Base-by-base conservation (phyloP, 202 grass and related monocot genomes). In the Elaeis oleifera region DNA sequence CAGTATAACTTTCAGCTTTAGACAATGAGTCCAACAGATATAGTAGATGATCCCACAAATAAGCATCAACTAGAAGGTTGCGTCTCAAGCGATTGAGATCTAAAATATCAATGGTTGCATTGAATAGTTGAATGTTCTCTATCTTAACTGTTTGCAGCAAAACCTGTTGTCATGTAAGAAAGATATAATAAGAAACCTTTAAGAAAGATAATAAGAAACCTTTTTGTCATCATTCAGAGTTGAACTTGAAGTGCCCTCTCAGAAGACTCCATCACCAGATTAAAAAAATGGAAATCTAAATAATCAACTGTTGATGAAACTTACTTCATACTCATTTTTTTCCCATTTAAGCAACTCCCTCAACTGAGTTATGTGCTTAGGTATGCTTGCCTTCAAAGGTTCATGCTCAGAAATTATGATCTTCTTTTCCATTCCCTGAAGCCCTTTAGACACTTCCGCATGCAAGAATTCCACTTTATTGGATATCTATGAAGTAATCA, bases 251-350 rank as follows among this genome's bases (percentile, higher is more conserved):
- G 36, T 44, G 36, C 9, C 11, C 36, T 44, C 36, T 44, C 36
- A 44, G 9, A 44, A 3, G 11, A 13, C 36, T 44, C 7, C 2
- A 1, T 1, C 32, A 28, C 39, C 5, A 58, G 9, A 16, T 21
- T 50, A 67, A 69, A 80, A 18, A 23, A 75, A 50, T 48, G 23
- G 61, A 0, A 64, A 78, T 54, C 26, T 25, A 56, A 59, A 19
- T 69, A 48, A 18, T 39, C 63, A 56, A 16, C 23, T 23, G 22
- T 4, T 65, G 36, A 53, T 61, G 39, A 28, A 49, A 23, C 80
- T 59, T 90, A 88, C 91, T 80, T 96, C 81, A 70, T 96, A 96
- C 67, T 81, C 82, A 71, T 90, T 84, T 71, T 68, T 78, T 85
- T 90, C 78, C 57, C 70, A 76, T 66, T 88, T 85, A 68, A 90